These are phyloP conservation scores for Colletotrichum eremochloae DNA, from an alignment of 2,329 filamentous ascomycete species.

Conservation along the genomic window DNA sequence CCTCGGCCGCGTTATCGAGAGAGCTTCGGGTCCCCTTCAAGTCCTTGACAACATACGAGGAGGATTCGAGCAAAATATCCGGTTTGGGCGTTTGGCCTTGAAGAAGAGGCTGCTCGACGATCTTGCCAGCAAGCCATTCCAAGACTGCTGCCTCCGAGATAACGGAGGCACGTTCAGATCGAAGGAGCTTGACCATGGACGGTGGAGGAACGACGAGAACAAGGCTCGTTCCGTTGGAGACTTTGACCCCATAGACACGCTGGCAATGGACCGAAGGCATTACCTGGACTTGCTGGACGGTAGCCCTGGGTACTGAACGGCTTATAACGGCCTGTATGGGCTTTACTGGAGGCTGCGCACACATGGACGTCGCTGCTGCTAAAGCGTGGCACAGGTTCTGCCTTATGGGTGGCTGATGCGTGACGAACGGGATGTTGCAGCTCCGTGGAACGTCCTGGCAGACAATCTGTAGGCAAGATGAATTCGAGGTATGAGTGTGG, in stretches of 20 bases:
- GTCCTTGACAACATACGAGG: neutral
- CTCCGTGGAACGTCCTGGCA: conserved; percentile 36
- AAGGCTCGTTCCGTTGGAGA: conserved; percentile 57
- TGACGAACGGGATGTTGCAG: conserved; percentile 39
- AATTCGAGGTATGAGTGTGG: conserved; percentile 19
- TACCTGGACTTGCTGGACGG: conserved; percentile 51
- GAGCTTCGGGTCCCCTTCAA: neutral
- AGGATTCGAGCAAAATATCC: conserved; percentile 6
- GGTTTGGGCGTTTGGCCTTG: conserved; percentile 28
- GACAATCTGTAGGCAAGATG: conserved; percentile 27
- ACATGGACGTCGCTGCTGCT: conserved; percentile 43
- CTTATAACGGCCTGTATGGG: conserved; percentile 54
- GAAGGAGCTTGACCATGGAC: conserved; percentile 58
- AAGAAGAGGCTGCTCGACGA: conserved; percentile 16
- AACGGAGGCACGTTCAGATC: conserved; percentile 60
- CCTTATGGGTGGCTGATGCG: conserved; percentile 34
- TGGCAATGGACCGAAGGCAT: conserved; percentile 56
- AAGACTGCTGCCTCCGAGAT: conserved; percentile 60
- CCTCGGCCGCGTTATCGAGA: neutral
- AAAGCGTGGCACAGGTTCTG: conserved; percentile 22
- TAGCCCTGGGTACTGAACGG: conserved; percentile 49
- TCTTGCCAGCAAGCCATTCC: conserved; percentile 56
- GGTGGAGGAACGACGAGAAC: conserved; percentile 59
- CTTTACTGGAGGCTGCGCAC: conserved; percentile 50
- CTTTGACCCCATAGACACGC: conserved; percentile 57